Evolutionary conservation across 1,139 yeast species (phyloP), one percentile per base, ranked within the genome.

Genomic region (Geotrichum aggregatum): DNA sequence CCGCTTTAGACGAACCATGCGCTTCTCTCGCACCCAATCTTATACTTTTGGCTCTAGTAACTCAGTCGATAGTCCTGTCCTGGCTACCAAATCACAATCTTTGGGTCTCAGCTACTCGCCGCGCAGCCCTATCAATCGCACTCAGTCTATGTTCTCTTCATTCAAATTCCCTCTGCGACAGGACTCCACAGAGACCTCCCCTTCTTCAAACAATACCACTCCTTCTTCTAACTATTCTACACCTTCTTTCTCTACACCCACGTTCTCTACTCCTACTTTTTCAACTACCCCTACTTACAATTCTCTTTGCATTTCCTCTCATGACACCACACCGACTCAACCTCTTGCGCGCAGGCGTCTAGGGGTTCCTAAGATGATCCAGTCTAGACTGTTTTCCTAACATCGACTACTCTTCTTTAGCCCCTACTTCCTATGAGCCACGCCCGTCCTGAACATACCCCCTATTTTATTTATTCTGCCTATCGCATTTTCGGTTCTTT

Each of bases 1-100:
- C 62, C 77, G 79, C 63, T 83, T 88, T 59, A 77, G 92, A 61
- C 76, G 76, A 4, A 30, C 41, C 19, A 50, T 54, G 56, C 43
- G 44, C 33, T 35, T 50, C 34, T 38, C 51, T 3, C 38, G 53
- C 28, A 40, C 55, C 10, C 55, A 52, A 28, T 49, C 52, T 8
- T 21, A 19, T 16, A 34, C 44, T 8, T 24, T n/a, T 28, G 34
- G 35, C 10, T n/a, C 44, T 6, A 2, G 8, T 7, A 11, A 34
- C 13, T 8, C 21, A 13, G 30, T 31, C 4, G 30, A 3, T 6
- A 6, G 26, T 14, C 49, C 52, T 4, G 44, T 34, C 18, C 13
- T 39, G 2, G 41, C 49, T 19, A 38, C 34, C 21, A 30, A 31
- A 14, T 39, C 48, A 13, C 30, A 42, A 16, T 34, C 56, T 14